Percentiles rank a stretch among this genome's conserved stretches.
Evolutionary conservation across 2,329 filamentous ascomycete species (phyloP).

Genomic region (Xylariaceae sp.): DNA sequence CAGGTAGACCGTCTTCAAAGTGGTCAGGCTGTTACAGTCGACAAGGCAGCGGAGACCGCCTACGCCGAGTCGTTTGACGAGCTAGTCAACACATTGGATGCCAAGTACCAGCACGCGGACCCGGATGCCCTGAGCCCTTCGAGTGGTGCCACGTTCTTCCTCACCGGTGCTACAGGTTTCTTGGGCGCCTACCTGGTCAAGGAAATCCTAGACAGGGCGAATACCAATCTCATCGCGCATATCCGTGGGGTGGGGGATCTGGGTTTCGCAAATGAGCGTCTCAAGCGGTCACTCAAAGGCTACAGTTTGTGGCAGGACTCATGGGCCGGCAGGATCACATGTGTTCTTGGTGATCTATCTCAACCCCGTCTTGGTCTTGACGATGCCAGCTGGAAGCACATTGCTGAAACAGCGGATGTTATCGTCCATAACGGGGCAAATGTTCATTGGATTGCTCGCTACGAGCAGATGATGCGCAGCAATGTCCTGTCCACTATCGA

Average conservation of each 20-base stretch:
- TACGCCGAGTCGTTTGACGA: conserved; percentile 50
- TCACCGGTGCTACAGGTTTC: conserved; percentile 90
- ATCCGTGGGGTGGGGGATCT: conserved; percentile 64
- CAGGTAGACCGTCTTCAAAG: conserved; percentile 46
- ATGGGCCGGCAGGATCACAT: conserved; percentile 62
- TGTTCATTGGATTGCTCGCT: conserved; percentile 78
- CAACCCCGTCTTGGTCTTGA: conserved; percentile 71
- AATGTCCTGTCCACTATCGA: conserved; percentile 84
- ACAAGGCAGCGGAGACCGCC: conserved; percentile 36
- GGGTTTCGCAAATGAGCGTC: conserved; percentile 57
- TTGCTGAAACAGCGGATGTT: conserved; percentile 65
- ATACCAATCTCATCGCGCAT: conserved; percentile 64
- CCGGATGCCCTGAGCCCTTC: conserved; percentile 16
- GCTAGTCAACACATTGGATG: conserved; percentile 39
- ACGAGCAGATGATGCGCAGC: conserved; percentile 63
- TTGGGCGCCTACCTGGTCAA: conserved; percentile 75
- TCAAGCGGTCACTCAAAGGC: conserved; percentile 63
- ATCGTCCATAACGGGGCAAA: conserved; percentile 79
- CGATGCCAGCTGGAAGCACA: conserved; percentile 57
- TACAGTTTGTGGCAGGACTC: conserved; percentile 74
- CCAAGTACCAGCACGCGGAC: conserved; percentile 35
- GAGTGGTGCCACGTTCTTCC: conserved; percentile 57
- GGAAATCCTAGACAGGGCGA: conserved; percentile 60
- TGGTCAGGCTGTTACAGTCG: conserved; percentile 23
- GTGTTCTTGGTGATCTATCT: conserved; percentile 69